Base-by-base conservation (phyloP, 345 rosid genomes). In the Kernera saxatilis region DNA sequence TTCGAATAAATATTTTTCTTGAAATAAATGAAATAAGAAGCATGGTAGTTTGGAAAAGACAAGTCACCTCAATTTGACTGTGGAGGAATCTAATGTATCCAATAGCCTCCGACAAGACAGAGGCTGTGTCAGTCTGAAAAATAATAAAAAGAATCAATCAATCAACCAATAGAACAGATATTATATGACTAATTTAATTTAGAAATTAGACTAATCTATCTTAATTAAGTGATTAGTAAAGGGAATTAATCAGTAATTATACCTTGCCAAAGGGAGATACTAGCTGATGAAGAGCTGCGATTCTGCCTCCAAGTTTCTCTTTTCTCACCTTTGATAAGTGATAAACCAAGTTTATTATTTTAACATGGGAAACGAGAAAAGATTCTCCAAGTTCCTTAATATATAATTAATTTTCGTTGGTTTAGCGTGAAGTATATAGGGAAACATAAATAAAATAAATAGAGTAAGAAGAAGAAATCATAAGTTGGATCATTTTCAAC, bases 241-340 rank as follows among this genome's bases (percentile, higher is more conserved):
- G 6, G 27, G 2, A 51, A 68, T 39, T 67, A 67, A 30, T 21
- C 13, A 32, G 22, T 40, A 36, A 59, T 52, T 43, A 53, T 43
- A 84, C 87, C 88, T 85, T 88, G 57, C 91, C 87, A 80, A 81
- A 88, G 67, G 95, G 95, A 67, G 95, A 85, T 75, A 85, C 91
- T 70, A 88, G 13, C 80, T 84, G 82, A 69, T 86, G 91, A 69
- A 88, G 88, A 57, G 85, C 78, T 77, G 91, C 84, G 67, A 88
- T 76, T 77, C 83, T 73, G 77, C 86, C 91, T 56, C 92, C 84
- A 54, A 83, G 70, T 70, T 82, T 87, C 80, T 83, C 85, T 75
- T 83, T 87, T 58, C 85, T 82, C 46, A 82, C 79, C 81, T 81
- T 58, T 54, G 6, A 60, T 60, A 32, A 67, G 18, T 41, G 36